These are phyloP conservation scores for Crithidia sp. DNA, from an alignment of 208 protist species.

Conservation along the genomic window DNA sequence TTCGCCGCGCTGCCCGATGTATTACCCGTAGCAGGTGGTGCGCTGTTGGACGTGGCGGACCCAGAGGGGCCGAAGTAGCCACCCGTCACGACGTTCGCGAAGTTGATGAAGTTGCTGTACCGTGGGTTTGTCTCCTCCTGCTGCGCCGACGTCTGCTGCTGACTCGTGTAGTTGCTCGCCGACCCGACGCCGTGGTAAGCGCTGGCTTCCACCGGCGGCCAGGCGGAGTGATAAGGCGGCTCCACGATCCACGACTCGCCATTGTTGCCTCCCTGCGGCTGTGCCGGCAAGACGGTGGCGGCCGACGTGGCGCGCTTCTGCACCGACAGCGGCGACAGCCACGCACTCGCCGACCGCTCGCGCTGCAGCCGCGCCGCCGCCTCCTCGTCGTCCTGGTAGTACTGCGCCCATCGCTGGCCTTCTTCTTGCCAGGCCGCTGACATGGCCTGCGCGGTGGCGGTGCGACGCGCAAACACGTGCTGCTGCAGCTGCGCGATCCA, in stretches of 20 bases:
- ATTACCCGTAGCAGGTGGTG: too few relatives aligned
- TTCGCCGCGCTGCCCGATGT: background rate
- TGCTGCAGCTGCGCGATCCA: slow-evolving; percentile 40
- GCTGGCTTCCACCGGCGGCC: slow-evolving; percentile 1
- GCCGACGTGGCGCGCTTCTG: slow-evolving; percentile 16
- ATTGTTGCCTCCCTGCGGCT: background rate
- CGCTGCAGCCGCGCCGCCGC: slow-evolving; percentile 13
- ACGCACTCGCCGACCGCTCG: slow-evolving; percentile 18
- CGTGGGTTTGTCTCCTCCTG: slow-evolving; percentile 3
- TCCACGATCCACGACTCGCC: slow-evolving; percentile 14
- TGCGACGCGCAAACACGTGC: slow-evolving; percentile 18
- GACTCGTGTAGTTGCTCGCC: background rate
- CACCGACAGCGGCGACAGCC: slow-evolving; percentile 35
- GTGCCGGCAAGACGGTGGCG: background rate
- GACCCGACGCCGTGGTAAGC: background rate
- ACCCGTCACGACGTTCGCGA: slow-evolving; percentile 15
- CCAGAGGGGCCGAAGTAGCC: slow-evolving; percentile 14
- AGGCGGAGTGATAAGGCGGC: slow-evolving; percentile 20
- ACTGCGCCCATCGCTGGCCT: slow-evolving; percentile 39
- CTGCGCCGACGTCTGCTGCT: slow-evolving; percentile 15
- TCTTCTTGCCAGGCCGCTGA: slow-evolving; percentile 33
- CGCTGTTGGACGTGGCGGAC: background rate
- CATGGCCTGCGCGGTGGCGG: slow-evolving; percentile 9
- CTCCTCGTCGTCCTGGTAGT: slow-evolving; percentile 40
- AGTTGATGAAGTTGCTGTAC: slow-evolving; percentile 36